Conservation (phyloP, 1,284 basidiomycete genomes). For the Fomitopsis palustris region DNA sequence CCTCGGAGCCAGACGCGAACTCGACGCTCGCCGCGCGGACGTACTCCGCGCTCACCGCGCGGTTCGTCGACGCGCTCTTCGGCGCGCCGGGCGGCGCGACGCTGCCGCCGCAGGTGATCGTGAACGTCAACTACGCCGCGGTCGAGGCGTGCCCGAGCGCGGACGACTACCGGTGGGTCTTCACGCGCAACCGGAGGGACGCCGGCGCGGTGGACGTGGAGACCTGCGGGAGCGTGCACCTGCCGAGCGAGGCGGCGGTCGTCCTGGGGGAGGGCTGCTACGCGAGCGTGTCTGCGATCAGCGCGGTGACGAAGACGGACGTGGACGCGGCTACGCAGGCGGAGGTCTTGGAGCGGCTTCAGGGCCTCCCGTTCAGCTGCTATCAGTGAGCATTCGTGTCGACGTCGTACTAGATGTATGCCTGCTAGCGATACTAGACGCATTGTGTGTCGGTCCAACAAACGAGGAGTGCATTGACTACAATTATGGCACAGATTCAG, state of each 20-base stretch:
- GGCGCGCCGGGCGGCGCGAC: slow-evolving; percentile 21
- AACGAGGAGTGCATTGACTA: too few relatives aligned
- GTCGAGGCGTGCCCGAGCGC: slow-evolving; percentile 36
- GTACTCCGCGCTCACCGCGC: slow-evolving; percentile 41
- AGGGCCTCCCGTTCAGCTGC: slow-evolving; percentile 3
- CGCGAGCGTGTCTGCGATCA: slow-evolving; percentile 44
- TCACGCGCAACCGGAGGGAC: slow-evolving; percentile 38
- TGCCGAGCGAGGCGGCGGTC: slow-evolving; percentile 40
- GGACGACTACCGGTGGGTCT: slow-evolving; percentile 40
- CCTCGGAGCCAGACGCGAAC: slow-evolving; percentile 27
- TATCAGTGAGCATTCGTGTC: background rate
- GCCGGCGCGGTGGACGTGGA: slow-evolving; percentile 34
- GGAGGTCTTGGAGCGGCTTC: slow-evolving; percentile 34
- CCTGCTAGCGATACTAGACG: too few relatives aligned
- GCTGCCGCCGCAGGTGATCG: slow-evolving; percentile 38
- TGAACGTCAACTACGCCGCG: slow-evolving; percentile 52
- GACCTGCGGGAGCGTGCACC: slow-evolving; percentile 38
- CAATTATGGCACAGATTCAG: too few relatives aligned
- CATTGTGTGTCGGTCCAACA: too few relatives aligned
- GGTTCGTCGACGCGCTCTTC: slow-evolving; percentile 38
- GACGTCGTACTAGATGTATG: too few relatives aligned
- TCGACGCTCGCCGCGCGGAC: slow-evolving; percentile 36
- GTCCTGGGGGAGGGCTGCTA: slow-evolving; percentile 36
- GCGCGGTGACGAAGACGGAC: slow-evolving; percentile 40
- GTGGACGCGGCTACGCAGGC: slow-evolving; percentile 39